These are phyloP conservation scores for Nephelium lappaceum DNA, from an alignment of 345 rosid genomes.

Conservation along the genomic window DNA sequence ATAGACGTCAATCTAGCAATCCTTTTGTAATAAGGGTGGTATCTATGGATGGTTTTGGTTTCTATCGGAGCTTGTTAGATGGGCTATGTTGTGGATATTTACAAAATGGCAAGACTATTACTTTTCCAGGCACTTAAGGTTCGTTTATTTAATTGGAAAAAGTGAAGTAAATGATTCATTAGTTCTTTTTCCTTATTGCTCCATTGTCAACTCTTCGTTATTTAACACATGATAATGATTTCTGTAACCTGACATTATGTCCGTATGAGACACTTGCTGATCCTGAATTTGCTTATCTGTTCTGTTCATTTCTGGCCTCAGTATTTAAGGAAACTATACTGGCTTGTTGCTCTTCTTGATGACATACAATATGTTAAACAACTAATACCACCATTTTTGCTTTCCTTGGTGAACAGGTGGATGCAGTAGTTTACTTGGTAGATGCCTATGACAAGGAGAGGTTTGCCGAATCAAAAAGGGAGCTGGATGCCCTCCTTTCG, in stretches of 20 bases:
- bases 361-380: background rate
- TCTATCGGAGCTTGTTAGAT: background rate
- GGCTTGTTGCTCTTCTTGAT: background rate
- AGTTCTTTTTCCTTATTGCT: background rate
- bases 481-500: constrained; percentile 59
- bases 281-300: background rate
- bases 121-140: background rate
- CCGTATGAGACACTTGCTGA: background rate
- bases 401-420: constrained; percentile 35
- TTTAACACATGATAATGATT: background rate
- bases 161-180: background rate
- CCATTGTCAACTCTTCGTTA: background rate
- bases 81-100: background rate
- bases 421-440: constrained; percentile 64
- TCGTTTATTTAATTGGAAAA: background rate
- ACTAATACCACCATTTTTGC: background rate
- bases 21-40: background rate
- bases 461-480: constrained; percentile 59
- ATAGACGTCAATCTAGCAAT: background rate
- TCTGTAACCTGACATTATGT: constrained; percentile 1
- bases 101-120: background rate
- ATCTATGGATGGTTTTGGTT: background rate
- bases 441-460: constrained; percentile 67
- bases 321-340: background rate
- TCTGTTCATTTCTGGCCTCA: background rate